These are phyloP conservation scores for Babesia ovata DNA, from an alignment of 169 alveolate species.

Conservation along the genomic window DNA sequence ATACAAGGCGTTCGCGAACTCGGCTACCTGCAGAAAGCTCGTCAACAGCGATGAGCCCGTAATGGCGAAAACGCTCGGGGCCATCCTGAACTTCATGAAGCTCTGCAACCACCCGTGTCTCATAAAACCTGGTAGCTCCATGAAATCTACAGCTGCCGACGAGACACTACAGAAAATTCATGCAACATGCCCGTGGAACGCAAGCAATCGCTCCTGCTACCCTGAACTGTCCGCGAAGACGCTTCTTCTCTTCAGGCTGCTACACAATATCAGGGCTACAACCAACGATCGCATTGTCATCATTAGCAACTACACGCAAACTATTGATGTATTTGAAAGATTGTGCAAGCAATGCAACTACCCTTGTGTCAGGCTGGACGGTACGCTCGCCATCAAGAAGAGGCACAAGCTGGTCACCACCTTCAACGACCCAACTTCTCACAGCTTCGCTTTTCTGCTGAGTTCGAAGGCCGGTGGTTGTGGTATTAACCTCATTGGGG, in stretches of 20 bases:
- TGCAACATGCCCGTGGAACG: background rate
- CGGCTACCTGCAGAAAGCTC: conserved; percentile 55
- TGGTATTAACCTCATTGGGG: conserved; percentile 97
- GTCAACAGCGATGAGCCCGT: conserved; percentile 50
- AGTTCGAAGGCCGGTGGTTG: conserved; percentile 98
- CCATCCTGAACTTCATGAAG: conserved; percentile 83
- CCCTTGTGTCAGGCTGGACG: conserved; percentile 89
- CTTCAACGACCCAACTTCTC: conserved; percentile 85
- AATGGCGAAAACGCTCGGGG: conserved; percentile 75
- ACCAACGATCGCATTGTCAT: conserved; percentile 88
- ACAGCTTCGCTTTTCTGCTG: conserved; percentile 89
- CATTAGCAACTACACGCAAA: conserved; percentile 89
- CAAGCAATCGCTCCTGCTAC: conserved; percentile 32
- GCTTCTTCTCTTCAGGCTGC: conserved; percentile 68
- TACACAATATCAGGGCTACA: conserved; percentile 74
- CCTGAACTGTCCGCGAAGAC: conserved; percentile 68
- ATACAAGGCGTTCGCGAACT: conserved; percentile 72
- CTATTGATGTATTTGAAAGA: conserved; percentile 86
- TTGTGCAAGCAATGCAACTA: conserved; percentile 83
- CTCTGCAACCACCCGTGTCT: conserved; percentile 87
- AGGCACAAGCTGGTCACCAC: conserved; percentile 86
- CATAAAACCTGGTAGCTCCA: conserved; percentile 26
- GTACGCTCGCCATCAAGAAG: conserved; percentile 83
- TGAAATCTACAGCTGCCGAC: conserved; percentile 31
- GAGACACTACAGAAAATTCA: conserved; percentile 8